phyloP scores from a whole-genome alignment of 2,329 filamentous ascomycete species.

The Grosmannia huntii region DNA sequence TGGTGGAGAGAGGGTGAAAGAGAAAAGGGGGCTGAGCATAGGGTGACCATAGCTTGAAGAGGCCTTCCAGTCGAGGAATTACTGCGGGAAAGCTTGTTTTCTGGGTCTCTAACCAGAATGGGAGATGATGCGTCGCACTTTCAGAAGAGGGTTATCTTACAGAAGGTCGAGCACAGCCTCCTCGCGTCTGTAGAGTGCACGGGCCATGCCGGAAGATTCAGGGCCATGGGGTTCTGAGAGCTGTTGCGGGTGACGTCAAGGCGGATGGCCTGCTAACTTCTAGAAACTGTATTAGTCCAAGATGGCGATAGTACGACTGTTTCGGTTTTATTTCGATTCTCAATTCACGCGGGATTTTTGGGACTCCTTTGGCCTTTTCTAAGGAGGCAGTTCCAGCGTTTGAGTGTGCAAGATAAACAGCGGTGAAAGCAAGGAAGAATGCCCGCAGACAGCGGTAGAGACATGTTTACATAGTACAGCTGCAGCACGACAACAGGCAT shows the following conservation, averaged over 20 bases:
- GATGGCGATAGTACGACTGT: not conserved
- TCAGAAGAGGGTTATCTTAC: too few species aligned
- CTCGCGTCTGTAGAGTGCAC: not conserved
- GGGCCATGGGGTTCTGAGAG: not conserved
- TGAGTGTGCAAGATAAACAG: not conserved
- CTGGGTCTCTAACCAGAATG: not conserved
- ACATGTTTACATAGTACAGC: too few species aligned
- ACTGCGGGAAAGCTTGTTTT: not conserved
- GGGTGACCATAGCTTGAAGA: not conserved
- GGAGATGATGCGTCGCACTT: not conserved
- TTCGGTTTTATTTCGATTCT: not conserved
- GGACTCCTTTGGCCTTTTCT: too few species aligned
- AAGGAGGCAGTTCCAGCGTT: too few species aligned
- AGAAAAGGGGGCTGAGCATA: not conserved
- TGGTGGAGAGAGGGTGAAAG: not conserved
- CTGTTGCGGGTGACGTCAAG: not conserved
- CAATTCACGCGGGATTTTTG: not conserved
- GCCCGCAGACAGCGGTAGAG: too few species aligned
- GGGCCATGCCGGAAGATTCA: not conserved
- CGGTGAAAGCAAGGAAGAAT: too few species aligned
- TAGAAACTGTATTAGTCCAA: not conserved
- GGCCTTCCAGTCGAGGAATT: not conserved
- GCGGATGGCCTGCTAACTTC: not conserved
- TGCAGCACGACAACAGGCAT: not conserved
- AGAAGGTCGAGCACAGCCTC: not conserved